These are phyloP conservation scores for Ascochyta rabiei DNA, from an alignment of 2,329 filamentous ascomycete species.

Conservation along the genomic window DNA sequence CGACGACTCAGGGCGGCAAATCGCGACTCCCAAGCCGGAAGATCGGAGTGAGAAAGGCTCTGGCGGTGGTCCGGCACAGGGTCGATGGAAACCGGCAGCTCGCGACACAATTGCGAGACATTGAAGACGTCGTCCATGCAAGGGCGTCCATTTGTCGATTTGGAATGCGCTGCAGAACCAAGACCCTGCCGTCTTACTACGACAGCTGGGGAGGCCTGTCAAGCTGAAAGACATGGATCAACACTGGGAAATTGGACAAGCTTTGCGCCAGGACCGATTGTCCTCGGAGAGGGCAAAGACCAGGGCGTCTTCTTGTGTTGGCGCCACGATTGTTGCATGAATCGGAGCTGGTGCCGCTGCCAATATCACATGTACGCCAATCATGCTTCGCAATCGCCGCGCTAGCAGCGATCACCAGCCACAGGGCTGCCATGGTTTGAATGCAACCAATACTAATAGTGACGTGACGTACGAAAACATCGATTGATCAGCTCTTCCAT, in stretches of 20 bases:
- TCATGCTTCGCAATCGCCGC: not conserved
- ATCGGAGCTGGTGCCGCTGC: not conserved
- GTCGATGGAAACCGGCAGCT: not conserved
- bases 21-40: constrained; percentile 13
- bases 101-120: not conserved
- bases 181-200: not conserved
- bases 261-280: constrained; percentile 2
- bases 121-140: constrained; percentile 1
- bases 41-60: not conserved
- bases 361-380: constrained; percentile 6
- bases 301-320: constrained; percentile 1
- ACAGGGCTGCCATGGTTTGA: constrained; percentile 14
- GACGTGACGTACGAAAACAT: constrained; percentile 22
- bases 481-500: constrained; percentile 14
- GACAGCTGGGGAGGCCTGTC: not conserved
- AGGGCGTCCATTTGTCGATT: not conserved
- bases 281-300: constrained; percentile 5
- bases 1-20: constrained; percentile 3
- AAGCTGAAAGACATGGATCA: constrained; percentile 6
- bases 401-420: constrained; percentile 22
- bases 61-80: not conserved
- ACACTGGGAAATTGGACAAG: constrained; percentile 6
- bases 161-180: constrained; percentile 5
- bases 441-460: constrained; percentile 13
- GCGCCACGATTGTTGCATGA: constrained; percentile 13